A percentile compares a stretch with the other conserved stretches of the same genome.
These are phyloP conservation scores for Diaporthe citri DNA, from an alignment of 2,329 filamentous ascomycete species.

Conservation along the genomic window DNA sequence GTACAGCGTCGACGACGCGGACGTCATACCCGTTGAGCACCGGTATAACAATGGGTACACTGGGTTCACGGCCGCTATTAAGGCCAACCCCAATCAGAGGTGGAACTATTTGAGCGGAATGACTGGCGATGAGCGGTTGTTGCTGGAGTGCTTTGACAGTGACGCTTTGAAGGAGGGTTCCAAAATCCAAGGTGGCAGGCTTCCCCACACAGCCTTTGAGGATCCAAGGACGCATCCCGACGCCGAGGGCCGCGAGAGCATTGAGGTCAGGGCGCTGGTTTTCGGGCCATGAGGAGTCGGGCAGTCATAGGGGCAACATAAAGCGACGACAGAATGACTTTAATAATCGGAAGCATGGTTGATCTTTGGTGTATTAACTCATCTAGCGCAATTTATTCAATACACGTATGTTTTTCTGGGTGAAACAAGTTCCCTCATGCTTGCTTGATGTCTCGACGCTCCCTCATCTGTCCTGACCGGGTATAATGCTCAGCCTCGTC, in stretches of 20 bases:
- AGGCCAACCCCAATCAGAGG: constrained; percentile 70
- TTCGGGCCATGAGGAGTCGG: constrained; percentile 70
- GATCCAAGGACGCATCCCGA: constrained; percentile 79
- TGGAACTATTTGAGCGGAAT: constrained; percentile 89
- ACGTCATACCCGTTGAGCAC: constrained; percentile 80
- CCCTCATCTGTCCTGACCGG: neutral
- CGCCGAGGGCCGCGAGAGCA: constrained; percentile 83
- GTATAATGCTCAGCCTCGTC: constrained; percentile 40
- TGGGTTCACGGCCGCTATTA: constrained; percentile 81
- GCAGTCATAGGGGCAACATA: neutral
- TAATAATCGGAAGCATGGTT: neutral
- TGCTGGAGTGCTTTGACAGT: constrained; percentile 85
- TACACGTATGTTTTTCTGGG: neutral
- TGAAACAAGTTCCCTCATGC: neutral
- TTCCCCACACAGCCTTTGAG: constrained; percentile 83
- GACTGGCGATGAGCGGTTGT: constrained; percentile 76
- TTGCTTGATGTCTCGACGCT: neutral
- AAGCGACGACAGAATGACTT: neutral
- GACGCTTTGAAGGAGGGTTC: constrained; percentile 64
- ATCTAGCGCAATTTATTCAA: constrained; percentile 27
- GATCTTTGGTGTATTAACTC: neutral
- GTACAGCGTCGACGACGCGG: constrained; percentile 68
- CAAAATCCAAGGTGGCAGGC: constrained; percentile 64
- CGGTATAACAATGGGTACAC: constrained; percentile 75
- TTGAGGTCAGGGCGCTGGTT: constrained; percentile 88